These are phyloP conservation scores for Acorus calamus DNA, from an alignment of 106 monocot species.

Conservation along the genomic window DNA sequence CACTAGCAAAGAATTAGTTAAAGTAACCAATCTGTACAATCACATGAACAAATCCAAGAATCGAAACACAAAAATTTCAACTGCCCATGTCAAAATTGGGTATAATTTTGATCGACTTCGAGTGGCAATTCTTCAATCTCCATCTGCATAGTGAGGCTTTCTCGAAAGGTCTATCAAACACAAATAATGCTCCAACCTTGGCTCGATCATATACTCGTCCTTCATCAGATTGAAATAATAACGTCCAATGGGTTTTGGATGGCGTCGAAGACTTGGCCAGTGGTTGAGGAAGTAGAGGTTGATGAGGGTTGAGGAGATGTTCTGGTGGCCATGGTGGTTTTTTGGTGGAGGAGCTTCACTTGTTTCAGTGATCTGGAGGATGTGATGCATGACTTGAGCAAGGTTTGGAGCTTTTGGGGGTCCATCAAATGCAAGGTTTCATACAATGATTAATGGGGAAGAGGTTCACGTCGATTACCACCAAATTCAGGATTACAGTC, in stretches of 20 bases:
- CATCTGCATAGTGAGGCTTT: background rate
- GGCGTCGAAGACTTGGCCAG: constrained; percentile 22
- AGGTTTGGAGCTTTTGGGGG: constrained; percentile 12
- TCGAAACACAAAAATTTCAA: too few relatives aligned
- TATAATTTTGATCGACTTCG: too few relatives aligned
- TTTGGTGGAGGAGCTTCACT: constrained; percentile 41
- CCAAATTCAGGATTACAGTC: too few relatives aligned
- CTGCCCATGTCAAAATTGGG: too few relatives aligned
- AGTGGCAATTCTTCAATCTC: too few relatives aligned
- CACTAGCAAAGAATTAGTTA: too few relatives aligned
- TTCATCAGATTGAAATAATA: constrained; percentile 9
- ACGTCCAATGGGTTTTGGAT: constrained; percentile 9
- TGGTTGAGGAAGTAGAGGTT: constrained; percentile 42
- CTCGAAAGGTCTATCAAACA: constrained; percentile 12
- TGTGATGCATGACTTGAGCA: constrained; percentile 23
- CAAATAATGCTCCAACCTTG: constrained; percentile 15
- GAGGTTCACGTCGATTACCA: too few relatives aligned
- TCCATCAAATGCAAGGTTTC: constrained; percentile 31
- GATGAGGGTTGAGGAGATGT: constrained; percentile 26
- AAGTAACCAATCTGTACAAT: too few relatives aligned
- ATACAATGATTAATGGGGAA: too few relatives aligned
- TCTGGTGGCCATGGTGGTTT: constrained; percentile 28
- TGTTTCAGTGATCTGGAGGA: constrained; percentile 15
- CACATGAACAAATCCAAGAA: too few relatives aligned
- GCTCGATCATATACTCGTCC: background rate